Evolutionary conservation across 345 rosid species (phyloP).

Genomic region (Syzygium aromaticum): DNA sequence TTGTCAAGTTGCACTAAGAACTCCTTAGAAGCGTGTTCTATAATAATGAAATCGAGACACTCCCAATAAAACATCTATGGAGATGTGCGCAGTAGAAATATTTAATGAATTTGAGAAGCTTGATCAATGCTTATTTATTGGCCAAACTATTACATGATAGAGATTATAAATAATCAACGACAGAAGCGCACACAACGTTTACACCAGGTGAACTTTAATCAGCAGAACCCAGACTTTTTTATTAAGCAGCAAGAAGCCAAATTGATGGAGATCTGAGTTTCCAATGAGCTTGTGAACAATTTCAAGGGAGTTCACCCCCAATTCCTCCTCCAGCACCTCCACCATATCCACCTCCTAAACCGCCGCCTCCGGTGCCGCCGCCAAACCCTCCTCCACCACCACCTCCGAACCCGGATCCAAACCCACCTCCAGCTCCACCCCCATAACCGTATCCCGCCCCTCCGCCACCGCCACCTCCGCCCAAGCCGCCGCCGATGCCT

Average conservation of each 20-base stretch:
- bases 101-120: neutral
- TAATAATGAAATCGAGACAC: neutral
- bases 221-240: neutral
- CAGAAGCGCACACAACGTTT: neutral
- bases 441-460: neutral
- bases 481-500: neutral
- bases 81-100: neutral
- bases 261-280: neutral
- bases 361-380: neutral
- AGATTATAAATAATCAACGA: neutral
- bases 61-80: neutral
- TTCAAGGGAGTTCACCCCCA: conserved; percentile 3
- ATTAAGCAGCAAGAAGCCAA: neutral
- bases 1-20: neutral
- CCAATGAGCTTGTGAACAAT: neutral
- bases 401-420: neutral
- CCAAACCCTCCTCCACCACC: neutral
- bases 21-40: neutral
- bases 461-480: neutral
- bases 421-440: conserved; percentile 5
- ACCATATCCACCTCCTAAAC: conserved; percentile 2
- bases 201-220: neutral
- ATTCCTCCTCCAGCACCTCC: conserved; percentile 7
- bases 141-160: neutral
- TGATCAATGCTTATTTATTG: neutral